A percentile compares a stretch with the other conserved stretches of the same genome.
Conservation (phyloP, 768 basidiomycete genomes). For the Leccinellum albellum region DNA sequence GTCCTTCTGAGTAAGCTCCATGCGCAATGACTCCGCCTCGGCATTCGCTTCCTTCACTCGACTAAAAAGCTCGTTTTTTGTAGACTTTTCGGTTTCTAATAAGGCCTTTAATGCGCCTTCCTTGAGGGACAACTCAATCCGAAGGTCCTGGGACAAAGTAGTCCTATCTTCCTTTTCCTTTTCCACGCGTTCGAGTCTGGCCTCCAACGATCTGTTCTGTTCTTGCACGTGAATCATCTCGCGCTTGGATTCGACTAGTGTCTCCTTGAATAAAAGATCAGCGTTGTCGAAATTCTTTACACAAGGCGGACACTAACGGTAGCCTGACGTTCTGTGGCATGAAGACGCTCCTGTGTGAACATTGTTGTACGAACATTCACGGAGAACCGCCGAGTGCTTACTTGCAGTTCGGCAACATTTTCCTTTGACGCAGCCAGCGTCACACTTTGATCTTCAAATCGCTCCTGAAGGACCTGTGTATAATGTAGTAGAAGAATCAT, state of each 20-base stretch:
- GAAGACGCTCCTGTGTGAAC: constrained; percentile 22
- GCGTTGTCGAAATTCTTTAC: too few relatives aligned
- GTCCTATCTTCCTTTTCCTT: constrained; percentile 9
- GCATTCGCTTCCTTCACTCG: constrained; percentile 18
- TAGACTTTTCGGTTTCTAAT: constrained; percentile 22
- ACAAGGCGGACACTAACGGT: constrained; percentile 11
- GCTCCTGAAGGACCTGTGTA: constrained; percentile 49
- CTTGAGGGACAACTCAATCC: constrained; percentile 22
- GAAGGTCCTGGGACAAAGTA: constrained; percentile 14
- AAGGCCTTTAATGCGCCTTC: constrained; percentile 23
- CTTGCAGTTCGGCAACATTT: constrained; percentile 49
- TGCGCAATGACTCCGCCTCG: constrained; percentile 18
- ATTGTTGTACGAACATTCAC: neutral
- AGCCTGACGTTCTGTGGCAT: constrained; percentile 14
- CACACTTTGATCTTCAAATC: constrained; percentile 54
- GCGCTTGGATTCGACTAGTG: constrained; percentile 7
- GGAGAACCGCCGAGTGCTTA: constrained; percentile 9
- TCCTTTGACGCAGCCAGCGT: constrained; percentile 55
- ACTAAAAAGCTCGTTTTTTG: constrained; percentile 17
- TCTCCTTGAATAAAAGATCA: constrained; percentile 16
- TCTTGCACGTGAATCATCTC: constrained; percentile 20
- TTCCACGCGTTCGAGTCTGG: constrained; percentile 11
- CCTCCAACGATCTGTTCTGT: constrained; percentile 17
- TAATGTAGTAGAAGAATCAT: neutral
- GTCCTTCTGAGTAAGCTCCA: constrained; percentile 22